Percentiles rank a stretch among this genome's conserved stretches.
These are phyloP conservation scores for Viridothelium virens DNA, from an alignment of 495 filamentous ascomycete genomes.

Conservation along the genomic window DNA sequence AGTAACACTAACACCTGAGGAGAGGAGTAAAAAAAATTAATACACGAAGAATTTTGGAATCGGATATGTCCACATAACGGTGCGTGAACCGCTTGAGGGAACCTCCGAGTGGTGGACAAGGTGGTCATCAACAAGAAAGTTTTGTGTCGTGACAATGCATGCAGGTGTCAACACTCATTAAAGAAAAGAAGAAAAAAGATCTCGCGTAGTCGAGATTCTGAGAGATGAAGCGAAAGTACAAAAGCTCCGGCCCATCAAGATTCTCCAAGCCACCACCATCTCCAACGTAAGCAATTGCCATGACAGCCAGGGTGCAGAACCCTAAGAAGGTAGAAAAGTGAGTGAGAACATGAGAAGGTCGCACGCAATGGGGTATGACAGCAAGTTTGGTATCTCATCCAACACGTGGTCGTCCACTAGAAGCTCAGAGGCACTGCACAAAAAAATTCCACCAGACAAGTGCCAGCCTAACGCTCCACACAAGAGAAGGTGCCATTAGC, in stretches of 20 bases:
- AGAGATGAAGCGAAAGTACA: conserved; percentile 8
- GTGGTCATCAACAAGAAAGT: conserved; percentile 11
- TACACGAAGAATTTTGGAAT: conserved; percentile 10
- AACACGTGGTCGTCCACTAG: not conserved
- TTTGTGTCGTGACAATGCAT: conserved; percentile 7
- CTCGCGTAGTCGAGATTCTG: not conserved
- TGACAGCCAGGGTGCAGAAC: not conserved
- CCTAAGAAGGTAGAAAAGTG: not conserved
- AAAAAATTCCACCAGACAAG: not conserved
- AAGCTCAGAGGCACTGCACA: conserved; percentile 8
- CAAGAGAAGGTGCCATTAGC: conserved; percentile 21
- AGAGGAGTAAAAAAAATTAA: conserved; percentile 4
- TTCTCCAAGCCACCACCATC: conserved; percentile 9
- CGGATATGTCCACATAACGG: not conserved
- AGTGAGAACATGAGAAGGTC: not conserved
- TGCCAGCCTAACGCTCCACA: conserved; percentile 4
- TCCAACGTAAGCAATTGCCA: conserved; percentile 5
- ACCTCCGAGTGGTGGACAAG: not conserved
- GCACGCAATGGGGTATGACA: conserved; percentile 8
- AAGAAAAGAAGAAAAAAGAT: not conserved
- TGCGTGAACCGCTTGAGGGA: conserved; percentile 1
- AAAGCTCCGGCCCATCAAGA: not conserved
- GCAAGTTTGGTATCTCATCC: conserved; percentile 7
- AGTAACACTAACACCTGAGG: not conserved
- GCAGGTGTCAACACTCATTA: not conserved